Base-by-base conservation (phyloP, 768 basidiomycete genomes). In the Termitomyces sp. region DNA sequence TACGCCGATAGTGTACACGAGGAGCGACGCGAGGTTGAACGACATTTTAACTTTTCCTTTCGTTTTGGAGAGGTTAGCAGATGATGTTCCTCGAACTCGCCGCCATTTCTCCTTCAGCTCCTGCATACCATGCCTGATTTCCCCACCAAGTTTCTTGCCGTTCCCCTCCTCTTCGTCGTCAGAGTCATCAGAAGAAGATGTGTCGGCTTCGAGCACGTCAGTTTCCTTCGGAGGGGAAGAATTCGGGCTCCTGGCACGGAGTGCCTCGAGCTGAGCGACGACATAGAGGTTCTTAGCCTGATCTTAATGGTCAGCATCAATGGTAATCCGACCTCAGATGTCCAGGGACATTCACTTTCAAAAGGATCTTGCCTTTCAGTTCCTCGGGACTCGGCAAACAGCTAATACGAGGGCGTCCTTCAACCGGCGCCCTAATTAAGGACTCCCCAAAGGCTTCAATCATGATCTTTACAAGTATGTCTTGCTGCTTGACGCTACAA, bases 1-100 rank as follows among this genome's bases (percentile, higher is more conserved):
- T 61, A 98, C 93, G 6, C 96, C 96, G 55, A 96, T 86, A 6
- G 96, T 98, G 72, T 98, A 98, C 30, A 98, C 89, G 20, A 98
- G 81, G 12, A 98, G 79, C 2, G 82, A 76, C 1, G 85, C 83
- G 2, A 98, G 81, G 2, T 81, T 78, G 27, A 81, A 69, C 0
- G 95, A 95, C 86, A 93, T 94, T 66, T 84, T 86, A 24, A 74
- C 72, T 44, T 59, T 54, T 42, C 27, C n/a, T 66, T 86, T 89
- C 11, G 55, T 74, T 65, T 70, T 74, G 22, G 48, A 50, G 24
- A 13, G 1, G 42, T 48, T 5, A 4, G 20, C 22, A 16, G 61
- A n/a, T 27, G 58, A 54, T 13, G 51, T 51, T 15, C 67, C 68
- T 31, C 70, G 65, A 4, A 70, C 34, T 57, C 64, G 65, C 22